Evolutionary conservation across 1,284 basidiomycete genomes (phyloP).

Genomic region (Cryptococcus deneoformans): DNA sequence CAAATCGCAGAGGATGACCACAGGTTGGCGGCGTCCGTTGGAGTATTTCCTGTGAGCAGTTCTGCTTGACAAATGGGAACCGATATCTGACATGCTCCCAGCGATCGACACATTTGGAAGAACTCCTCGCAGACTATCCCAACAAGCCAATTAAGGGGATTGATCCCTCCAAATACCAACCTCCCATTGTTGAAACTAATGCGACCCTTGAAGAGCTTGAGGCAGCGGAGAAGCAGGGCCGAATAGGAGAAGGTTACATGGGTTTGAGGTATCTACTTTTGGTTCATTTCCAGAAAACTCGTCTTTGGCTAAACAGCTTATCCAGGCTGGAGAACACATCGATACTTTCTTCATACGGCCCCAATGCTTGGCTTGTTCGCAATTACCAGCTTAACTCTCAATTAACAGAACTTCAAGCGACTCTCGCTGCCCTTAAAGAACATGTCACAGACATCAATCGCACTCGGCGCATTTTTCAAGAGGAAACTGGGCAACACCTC

Average conservation of each 20-base stretch:
- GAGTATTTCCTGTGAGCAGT: conserved; percentile 42
- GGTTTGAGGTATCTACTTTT: conserved; percentile 60
- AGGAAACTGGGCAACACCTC: conserved; percentile 44
- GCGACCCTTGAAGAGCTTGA: conserved; percentile 76
- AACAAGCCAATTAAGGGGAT: conserved; percentile 58
- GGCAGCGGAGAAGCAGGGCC: conserved; percentile 70
- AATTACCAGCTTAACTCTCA: conserved; percentile 82
- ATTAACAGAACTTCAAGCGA: conserved; percentile 67
- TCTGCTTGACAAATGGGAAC: neutral
- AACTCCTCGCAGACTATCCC: conserved; percentile 66
- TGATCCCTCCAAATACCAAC: conserved; percentile 75
- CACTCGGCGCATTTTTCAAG: conserved; percentile 68
- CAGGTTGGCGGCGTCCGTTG: conserved; percentile 64
- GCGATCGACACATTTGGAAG: conserved; percentile 54
- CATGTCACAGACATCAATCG: conserved; percentile 79
- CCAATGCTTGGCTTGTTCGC: conserved; percentile 86
- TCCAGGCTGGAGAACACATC: conserved; percentile 77
- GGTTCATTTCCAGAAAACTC: conserved; percentile 24
- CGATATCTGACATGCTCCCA: conserved; percentile 7
- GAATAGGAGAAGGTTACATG: conserved; percentile 87
- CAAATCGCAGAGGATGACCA: conserved; percentile 57
- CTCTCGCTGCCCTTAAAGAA: conserved; percentile 68
- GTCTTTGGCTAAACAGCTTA: neutral
- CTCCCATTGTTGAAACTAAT: conserved; percentile 61
- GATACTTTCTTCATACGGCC: conserved; percentile 79